Evolutionary conservation across 352 stramenopile species (phyloP).

Genomic region (Phytophthora cactorum): DNA sequence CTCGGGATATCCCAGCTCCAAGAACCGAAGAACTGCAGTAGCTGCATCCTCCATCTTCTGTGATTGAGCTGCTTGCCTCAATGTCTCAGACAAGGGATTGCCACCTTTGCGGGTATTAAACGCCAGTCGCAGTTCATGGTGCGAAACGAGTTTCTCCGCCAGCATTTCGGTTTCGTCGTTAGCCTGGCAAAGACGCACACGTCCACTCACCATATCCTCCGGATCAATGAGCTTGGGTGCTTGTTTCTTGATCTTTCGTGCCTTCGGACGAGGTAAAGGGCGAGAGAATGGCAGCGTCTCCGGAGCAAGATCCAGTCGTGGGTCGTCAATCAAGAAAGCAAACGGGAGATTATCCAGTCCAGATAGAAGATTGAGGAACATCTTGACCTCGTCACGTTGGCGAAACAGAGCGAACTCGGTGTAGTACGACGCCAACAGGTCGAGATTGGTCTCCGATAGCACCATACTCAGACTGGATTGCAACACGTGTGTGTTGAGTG

Average conservation of each 20-base stretch:
- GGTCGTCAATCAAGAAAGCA: slow-evolving; percentile 81
- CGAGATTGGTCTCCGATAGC: slow-evolving; percentile 74
- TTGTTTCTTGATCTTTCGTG: slow-evolving; percentile 57
- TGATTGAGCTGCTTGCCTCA: slow-evolving; percentile 60
- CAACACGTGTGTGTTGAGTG: slow-evolving; percentile 85
- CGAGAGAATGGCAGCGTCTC: slow-evolving; percentile 81
- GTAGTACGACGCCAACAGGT: slow-evolving; percentile 84
- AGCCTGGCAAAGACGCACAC: slow-evolving; percentile 71
- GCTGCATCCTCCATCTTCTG: slow-evolving; percentile 77
- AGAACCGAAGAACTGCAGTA: slow-evolving; percentile 75
- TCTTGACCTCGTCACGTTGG: slow-evolving; percentile 77
- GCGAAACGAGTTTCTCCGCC: slow-evolving; percentile 76
- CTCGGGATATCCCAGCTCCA: slow-evolving; percentile 85
- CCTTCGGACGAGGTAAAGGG: slow-evolving; percentile 55
- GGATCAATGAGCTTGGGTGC: slow-evolving; percentile 82
- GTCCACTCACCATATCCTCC: slow-evolving; percentile 82
- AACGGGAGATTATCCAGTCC: slow-evolving; percentile 76
- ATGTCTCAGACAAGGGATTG: slow-evolving; percentile 77
- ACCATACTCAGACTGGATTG: slow-evolving; percentile 73
- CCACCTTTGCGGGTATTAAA: slow-evolving; percentile 80
- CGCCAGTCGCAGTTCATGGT: slow-evolving; percentile 72
- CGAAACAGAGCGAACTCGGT: slow-evolving; percentile 80
- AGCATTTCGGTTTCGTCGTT: slow-evolving; percentile 72
- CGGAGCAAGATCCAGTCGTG: slow-evolving; percentile 62
- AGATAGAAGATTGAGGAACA: slow-evolving; percentile 73